Conservation (phyloP, 2,329 filamentous ascomycete species). For the Fusarium annulatum region DNA sequence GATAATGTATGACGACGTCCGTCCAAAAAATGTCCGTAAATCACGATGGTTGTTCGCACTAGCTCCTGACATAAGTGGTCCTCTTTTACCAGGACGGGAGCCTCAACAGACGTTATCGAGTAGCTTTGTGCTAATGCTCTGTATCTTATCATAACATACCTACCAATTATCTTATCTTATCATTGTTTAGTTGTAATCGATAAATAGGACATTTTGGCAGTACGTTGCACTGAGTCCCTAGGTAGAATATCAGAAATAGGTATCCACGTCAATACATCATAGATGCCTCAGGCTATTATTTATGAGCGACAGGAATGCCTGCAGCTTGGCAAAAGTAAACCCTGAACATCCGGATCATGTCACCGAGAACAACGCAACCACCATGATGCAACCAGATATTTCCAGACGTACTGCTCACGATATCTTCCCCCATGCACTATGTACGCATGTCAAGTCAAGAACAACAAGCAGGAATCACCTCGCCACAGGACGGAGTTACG, state of each 20-base stretch:
- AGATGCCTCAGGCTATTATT: not conserved
- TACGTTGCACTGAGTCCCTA: not conserved
- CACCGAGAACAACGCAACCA: conserved; percentile 25
- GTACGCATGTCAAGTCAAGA: not conserved
- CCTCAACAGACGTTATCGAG: conserved; percentile 11
- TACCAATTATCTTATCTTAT: conserved; percentile 1
- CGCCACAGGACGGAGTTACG: conserved; percentile 31
- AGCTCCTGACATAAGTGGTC: conserved; percentile 1
- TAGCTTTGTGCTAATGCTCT: not conserved
- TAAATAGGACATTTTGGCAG: not conserved
- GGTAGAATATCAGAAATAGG: not conserved
- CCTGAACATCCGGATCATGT: not conserved
- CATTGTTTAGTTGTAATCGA: not conserved
- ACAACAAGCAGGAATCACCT: not conserved
- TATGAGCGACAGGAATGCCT: not conserved
- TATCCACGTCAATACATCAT: not conserved
- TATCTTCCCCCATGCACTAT: conserved; percentile 14
- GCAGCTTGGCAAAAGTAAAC: not conserved
- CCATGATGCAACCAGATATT: conserved; percentile 26
- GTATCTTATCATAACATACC: not conserved
- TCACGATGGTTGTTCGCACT: not conserved
- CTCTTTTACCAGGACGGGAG: conserved; percentile 2
- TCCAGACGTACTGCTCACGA: conserved; percentile 21
- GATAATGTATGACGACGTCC: conserved; percentile 19
- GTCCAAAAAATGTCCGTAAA: not conserved